phyloP scores from a whole-genome alignment of 2,329 filamentous ascomycete genomes.

The Tetracladium maxilliforme region DNA sequence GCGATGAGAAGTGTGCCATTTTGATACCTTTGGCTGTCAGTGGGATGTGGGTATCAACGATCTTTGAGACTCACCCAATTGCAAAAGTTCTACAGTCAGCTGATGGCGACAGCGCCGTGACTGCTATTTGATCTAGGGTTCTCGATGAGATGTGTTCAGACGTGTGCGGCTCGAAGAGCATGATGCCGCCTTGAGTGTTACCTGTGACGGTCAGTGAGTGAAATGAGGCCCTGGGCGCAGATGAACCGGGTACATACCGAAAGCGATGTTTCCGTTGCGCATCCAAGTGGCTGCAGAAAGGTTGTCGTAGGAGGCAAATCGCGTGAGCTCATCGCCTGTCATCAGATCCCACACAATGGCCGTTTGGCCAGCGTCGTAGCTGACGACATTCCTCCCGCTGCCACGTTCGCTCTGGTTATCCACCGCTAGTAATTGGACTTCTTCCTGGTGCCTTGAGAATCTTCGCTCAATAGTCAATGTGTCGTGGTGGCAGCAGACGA shows the following conservation, averaged over 20 bases:
- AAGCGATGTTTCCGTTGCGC: conserved; percentile 91
- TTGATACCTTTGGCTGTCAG: conserved; percentile 53
- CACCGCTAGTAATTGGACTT: conserved; percentile 71
- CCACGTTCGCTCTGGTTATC: conserved; percentile 85
- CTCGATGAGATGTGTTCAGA: conserved; percentile 84
- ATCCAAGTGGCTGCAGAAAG: conserved; percentile 85
- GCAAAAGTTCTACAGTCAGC: conserved; percentile 89
- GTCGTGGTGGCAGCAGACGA: conserved; percentile 86
- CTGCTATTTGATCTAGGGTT: conserved; percentile 82
- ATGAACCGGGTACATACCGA: too few species aligned
- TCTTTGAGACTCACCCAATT: conserved; percentile 56
- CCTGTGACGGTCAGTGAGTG: conserved; percentile 35
- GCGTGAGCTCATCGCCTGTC: conserved; percentile 76
- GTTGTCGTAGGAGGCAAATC: conserved; percentile 86
- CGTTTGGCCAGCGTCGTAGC: conserved; percentile 81
- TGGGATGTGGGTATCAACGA: conserved; percentile 5
- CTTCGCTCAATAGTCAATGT: conserved; percentile 77
- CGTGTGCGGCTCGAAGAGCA: conserved; percentile 84
- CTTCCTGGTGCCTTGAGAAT: conserved; percentile 71
- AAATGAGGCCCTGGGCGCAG: conserved; percentile 6
- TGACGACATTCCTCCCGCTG: conserved; percentile 74
- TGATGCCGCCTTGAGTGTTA: conserved; percentile 83
- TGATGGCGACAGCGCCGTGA: conserved; percentile 83
- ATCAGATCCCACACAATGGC: conserved; percentile 95
- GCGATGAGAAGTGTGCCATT: conserved; percentile 91